Evolutionary conservation across 371 early-diverging fungal species (phyloP).

Genomic region (Rhizomucor pusillus): DNA sequence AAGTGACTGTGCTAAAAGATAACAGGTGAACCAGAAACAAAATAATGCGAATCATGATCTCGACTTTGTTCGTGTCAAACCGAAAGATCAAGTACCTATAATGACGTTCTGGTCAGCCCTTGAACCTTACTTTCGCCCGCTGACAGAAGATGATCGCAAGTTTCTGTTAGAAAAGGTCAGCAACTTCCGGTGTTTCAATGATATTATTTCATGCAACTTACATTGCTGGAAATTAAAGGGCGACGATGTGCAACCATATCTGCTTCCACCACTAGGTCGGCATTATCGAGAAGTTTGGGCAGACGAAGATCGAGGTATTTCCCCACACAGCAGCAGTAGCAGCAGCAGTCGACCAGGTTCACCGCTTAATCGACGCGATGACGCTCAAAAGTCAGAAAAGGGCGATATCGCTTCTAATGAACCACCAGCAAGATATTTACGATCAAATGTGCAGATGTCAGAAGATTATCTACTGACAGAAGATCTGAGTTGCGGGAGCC

Average conservation of each 20-base stretch:
- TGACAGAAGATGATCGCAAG: slow-evolving; percentile 81
- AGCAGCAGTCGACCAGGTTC: slow-evolving; percentile 37
- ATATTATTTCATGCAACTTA: background rate
- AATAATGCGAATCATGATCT: no score
- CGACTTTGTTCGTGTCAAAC: slow-evolving; percentile 46
- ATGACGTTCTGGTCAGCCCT: slow-evolving; percentile 76
- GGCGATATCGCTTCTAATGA: background rate
- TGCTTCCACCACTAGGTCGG: slow-evolving; percentile 76
- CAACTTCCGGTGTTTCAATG: background rate
- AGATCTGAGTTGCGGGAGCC: slow-evolving; percentile 61
- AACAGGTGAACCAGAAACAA: no score
- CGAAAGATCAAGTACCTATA: slow-evolving; percentile 77
- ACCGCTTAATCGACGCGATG: slow-evolving; percentile 15
- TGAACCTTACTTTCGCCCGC: slow-evolving; percentile 82
- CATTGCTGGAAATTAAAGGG: slow-evolving; percentile 10
- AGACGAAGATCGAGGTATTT: slow-evolving; percentile 71
- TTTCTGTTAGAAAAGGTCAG: slow-evolving; percentile 59
- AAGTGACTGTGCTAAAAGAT: slow-evolving; percentile 3
- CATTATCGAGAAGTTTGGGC: slow-evolving; percentile 81
- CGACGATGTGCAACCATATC: slow-evolving; percentile 65
- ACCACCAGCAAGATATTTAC: slow-evolving; percentile 20
- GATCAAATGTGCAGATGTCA: slow-evolving; percentile 29
- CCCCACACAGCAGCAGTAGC: no score
- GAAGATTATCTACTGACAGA: slow-evolving; percentile 63
- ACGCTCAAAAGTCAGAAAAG: background rate